Evolutionary conservation across 305 asterid species (phyloP), one percentile per base, ranked within the genome.

Genomic region (Andrographis paniculata): DNA sequence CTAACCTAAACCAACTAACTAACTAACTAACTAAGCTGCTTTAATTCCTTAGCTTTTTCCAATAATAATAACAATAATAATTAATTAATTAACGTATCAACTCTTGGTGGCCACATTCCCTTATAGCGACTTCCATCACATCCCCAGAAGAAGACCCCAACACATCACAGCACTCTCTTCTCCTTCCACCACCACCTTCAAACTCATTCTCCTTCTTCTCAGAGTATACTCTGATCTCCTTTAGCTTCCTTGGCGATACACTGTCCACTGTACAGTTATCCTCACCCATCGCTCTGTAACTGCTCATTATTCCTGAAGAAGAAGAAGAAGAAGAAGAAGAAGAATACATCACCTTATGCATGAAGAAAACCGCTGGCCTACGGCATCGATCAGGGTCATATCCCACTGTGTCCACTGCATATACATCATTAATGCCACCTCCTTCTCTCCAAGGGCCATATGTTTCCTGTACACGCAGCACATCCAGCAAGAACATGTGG

Each of bases 131-230:
- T 40, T 87, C 83, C 89, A 83, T 63, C 30, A 66, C 68, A 20
- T 48, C 56, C n/a, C 59, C 72, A 3, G 65, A 64, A 3, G 77
- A 54, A 36, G 77, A 63, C 23, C 72, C 73, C 70, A 72, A 46
- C 35, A 87, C 91, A 39, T 83, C 87, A 35, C 96, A 83, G 15
- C 96, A 83, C 16, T 83, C 83, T 69, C 96, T 76, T 67, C 96
- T 60, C 30, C 30, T 24, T 8, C 11, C 87, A 87, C 20, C 91
- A 81, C 8, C 50, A 65, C 45, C 80, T 65, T 24, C 30, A 24
- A 24, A 40, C 19, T 69, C 69, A 17, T 72, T 87, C 17, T 76
- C 76, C 22, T 64, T 56, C 73, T 76, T 78, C 2, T 42, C 62
- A 1, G 96, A 78, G 15, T 55, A 50, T 16, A 84, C 94, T 18